Evolutionary conservation across 257 asterid species (phyloP), one percentile per base, ranked within the genome.

Genomic region (Jacaranda mimosifolia): DNA sequence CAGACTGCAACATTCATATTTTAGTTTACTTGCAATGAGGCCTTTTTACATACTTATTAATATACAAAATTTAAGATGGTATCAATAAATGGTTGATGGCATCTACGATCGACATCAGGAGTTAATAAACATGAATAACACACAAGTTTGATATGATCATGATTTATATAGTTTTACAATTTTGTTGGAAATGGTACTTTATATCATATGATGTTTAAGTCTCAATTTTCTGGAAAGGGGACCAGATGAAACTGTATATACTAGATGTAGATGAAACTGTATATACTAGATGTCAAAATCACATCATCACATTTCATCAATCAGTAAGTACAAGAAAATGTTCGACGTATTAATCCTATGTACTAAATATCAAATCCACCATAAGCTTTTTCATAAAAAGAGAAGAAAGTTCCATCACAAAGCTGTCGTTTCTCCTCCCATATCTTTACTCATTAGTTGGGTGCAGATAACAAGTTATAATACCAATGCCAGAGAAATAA

Each of bases 1-100:
- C 83, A 64, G 14, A 90, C 99, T 94, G 89, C 82, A 80, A 85
- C 51, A 83, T 75, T 60, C 66, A 84, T 70, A 72, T 63, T 9
- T 80, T 62, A 72, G 80, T 63, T 19, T 69, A 35, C 40, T 52
- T 35, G 79, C 68, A 45, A 21, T 35, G 70, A 40, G 68, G 36
- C 62, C 48, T 12, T 51, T 68, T 8, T 3, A 46, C n/a, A 62
- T 35, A 57, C 40, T 43, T 43, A 53, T 19, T 59, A 26, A 12
- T 51, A 46, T 19, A 52, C 12, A 63, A 26, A 9, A 69, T 9
- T 40, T 36, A 19, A 38, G 43, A 74, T 43, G 14, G 60, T 8
- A 9, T 19, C 1, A 74, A n/a, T 9, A 46, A 32, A 63, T 26
- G 43, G 45, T 17, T 21, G 72, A 17, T 40, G 7, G 51, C 46